Base-by-base conservation (phyloP, 169 alveolate genomes). In the Toxoplasma gondii region DNA sequence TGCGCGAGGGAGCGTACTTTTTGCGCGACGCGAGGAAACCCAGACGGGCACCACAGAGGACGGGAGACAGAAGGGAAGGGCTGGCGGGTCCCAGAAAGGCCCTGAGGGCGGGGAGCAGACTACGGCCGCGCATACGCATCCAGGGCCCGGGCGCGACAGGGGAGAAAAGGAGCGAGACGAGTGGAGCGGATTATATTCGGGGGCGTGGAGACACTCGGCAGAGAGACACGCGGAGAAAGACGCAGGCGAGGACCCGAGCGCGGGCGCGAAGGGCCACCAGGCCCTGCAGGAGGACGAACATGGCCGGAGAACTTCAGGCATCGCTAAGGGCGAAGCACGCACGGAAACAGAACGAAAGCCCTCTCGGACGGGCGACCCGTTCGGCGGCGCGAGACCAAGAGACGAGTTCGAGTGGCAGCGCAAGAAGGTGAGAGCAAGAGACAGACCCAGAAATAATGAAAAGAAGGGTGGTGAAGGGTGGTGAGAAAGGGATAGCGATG, bases 401-500 rank as follows among this genome's bases (percentile, higher is more conserved):
- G 86, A 78, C 45, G 86, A 78, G 24, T 78, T 78, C 45, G 86
- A 78, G 45, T 78, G 86, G 86, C 86, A n/a, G 44, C 22, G 86
- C 2, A 78, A 78, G 86, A 78, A 78, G 86, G 86, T 78, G 27
- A 22, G 78, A 64, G 27, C n/a, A 64, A 27, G 74, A 16, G 58
- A 49, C 22, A 49, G 58, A 12, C 22, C 58, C 22, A 49, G 58
- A 49, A 12, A 12, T 4, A 4, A 12, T 7, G 58, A 49, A 12
- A 12, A 49, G 58, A 49, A 12, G 58, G 12, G 12, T 12, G 22
- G 58, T 12, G 58, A 49, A 49, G 74, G 22, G 74, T 1, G 74
- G 74, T 64, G 74, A 31, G 74, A 27, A 27, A 19, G 7, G 74
- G 74, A 4, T 16, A 64, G n/a, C 67, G 67, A 19, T 53, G 67